phyloP scores from a whole-genome alignment of 2,329 filamentous ascomycete species.

The Monosporascus sp. region DNA sequence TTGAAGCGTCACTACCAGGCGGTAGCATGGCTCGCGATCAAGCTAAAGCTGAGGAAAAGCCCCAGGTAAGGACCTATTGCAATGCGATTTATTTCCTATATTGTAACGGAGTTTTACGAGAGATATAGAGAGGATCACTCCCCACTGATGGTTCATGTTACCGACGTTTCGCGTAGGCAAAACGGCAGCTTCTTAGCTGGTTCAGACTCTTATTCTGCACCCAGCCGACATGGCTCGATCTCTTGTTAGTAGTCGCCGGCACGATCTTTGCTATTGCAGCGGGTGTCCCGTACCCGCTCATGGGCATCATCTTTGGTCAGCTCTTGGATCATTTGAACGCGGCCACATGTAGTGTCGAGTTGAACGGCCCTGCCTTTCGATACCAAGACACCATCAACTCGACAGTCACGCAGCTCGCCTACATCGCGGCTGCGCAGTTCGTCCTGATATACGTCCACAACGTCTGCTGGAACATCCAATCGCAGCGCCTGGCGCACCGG shows the following conservation, averaged over 20 bases:
- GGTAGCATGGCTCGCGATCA: not conserved
- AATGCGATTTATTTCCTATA: not conserved
- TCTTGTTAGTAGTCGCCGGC: constrained; percentile 31
- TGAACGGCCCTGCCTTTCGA: constrained; percentile 7
- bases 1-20: not conserved
- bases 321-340: constrained; percentile 47
- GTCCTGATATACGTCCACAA: constrained; percentile 59
- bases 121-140: not conserved
- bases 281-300: constrained; percentile 50
- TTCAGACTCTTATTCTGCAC: constrained; percentile 22
- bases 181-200: constrained; percentile 17
- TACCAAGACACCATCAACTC: constrained; percentile 43
- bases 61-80: not conserved
- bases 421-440: constrained; percentile 59
- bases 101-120: not conserved
- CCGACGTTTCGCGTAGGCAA: not conserved
- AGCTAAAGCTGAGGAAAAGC: not conserved
- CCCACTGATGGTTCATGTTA: not conserved
- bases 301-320: constrained; percentile 51
- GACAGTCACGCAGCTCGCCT: constrained; percentile 57
- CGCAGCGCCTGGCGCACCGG: constrained; percentile 58
- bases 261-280: constrained; percentile 39
- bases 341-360: constrained; percentile 34
- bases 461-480: constrained; percentile 58
- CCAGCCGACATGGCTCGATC: constrained; percentile 25